phyloP scores from a whole-genome alignment of 805 yeast species.

The Tetrapisispora fleetii region DNA sequence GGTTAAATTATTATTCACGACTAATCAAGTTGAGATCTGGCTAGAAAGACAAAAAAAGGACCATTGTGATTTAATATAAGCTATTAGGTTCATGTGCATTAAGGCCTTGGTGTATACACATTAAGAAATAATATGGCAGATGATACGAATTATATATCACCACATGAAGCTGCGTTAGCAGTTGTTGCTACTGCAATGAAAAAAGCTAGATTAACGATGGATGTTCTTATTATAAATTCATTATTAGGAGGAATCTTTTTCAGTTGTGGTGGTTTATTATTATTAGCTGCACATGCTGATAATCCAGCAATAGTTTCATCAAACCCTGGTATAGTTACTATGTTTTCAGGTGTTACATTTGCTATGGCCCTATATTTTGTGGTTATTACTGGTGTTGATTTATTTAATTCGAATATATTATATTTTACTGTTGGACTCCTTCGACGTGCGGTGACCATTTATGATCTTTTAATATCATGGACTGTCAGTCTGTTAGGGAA shows the following conservation, averaged over 20 bases:
- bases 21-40: no score
- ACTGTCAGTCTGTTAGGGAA: conserved; percentile 56
- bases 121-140: background rate
- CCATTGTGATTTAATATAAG: no score
- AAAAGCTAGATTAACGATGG: conserved; percentile 57
- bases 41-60: no score
- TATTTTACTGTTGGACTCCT: conserved; percentile 60
- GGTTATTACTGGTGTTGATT: conserved; percentile 58
- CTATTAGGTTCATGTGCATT: background rate
- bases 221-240: conserved; percentile 52
- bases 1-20: no score
- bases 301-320: conserved; percentile 33
- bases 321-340: conserved; percentile 43
- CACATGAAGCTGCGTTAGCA: conserved; percentile 75
- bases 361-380: conserved; percentile 70
- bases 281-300: conserved; percentile 43
- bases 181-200: conserved; percentile 82
- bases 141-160: conserved; percentile 44
- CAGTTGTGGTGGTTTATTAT: conserved; percentile 64
- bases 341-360: conserved; percentile 54
- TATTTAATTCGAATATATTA: conserved; percentile 67
- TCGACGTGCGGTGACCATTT: conserved; percentile 57
- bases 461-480: conserved; percentile 61
- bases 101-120: background rate
- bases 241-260: conserved; percentile 62